A percentile compares a stretch with the other conserved stretches of the same genome.
These are phyloP conservation scores for Metschnikowia drakensbergensis DNA, from an alignment of 805 yeast species.

Conservation along the genomic window DNA sequence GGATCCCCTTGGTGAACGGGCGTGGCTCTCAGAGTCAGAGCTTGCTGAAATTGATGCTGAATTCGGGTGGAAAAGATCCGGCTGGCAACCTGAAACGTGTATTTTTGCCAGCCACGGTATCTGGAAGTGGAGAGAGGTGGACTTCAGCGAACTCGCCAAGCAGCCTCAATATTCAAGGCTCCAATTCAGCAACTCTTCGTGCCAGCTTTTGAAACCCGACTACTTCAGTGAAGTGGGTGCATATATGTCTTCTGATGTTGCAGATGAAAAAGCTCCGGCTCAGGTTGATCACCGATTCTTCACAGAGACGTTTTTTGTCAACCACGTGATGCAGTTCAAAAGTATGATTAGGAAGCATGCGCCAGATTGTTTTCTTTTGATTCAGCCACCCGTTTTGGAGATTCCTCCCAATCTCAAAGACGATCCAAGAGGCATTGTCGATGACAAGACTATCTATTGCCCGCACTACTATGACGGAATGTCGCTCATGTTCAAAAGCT, in stretches of 20 bases:
- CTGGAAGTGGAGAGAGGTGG: constrained; percentile 51
- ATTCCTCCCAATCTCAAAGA: constrained; percentile 65
- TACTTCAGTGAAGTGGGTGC: constrained; percentile 28
- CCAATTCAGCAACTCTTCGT: constrained; percentile 14
- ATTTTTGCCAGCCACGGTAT: constrained; percentile 78
- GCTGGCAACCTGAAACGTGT: constrained; percentile 73
- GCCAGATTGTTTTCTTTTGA: constrained; percentile 50
- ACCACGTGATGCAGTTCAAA: constrained; percentile 53
- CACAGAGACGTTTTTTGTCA: constrained; percentile 60
- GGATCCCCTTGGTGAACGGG: constrained; percentile 62
- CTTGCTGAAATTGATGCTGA: constrained; percentile 45
- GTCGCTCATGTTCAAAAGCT: constrained; percentile 85
- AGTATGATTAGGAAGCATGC: constrained; percentile 42
- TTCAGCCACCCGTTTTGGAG: constrained; percentile 81
- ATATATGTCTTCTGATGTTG: constrained; percentile 7
- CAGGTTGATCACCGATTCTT: constrained; percentile 50
- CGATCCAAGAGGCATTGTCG: constrained; percentile 47
- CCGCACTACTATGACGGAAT: constrained; percentile 95
- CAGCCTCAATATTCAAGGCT: constrained; percentile 30
- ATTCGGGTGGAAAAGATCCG: constrained; percentile 67
- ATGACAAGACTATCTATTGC: constrained; percentile 63
- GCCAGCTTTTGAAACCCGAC: constrained; percentile 29
- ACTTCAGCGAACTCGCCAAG: constrained; percentile 19
- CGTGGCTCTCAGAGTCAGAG: constrained; percentile 61
- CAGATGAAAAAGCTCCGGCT: constrained; percentile 31